Percentiles rank a stretch among this genome's conserved stretches.
Evolutionary conservation across 352 stramenopile genomes (phyloP).

Genomic region (Pythium sukuiense): DNA sequence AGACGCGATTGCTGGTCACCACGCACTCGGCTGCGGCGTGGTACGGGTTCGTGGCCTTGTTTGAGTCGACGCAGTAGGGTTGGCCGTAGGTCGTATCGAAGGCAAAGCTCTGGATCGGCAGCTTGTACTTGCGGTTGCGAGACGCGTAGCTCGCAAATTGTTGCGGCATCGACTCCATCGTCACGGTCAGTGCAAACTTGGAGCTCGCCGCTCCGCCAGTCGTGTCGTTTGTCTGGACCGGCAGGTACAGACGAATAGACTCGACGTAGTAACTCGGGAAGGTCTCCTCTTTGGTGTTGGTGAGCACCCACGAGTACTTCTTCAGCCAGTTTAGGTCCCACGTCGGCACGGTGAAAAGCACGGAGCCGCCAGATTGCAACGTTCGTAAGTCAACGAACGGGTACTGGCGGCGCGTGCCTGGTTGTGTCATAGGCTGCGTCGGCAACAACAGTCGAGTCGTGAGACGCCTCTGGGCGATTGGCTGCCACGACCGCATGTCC

Average conservation of each 20-base stretch:
- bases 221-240: constrained; percentile 4
- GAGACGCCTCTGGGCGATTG: background rate
- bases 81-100: background rate
- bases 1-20: background rate
- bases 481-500: constrained; percentile 11
- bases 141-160: background rate
- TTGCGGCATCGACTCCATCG: constrained; percentile 2
- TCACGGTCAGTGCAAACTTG: constrained; percentile 1
- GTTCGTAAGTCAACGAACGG: constrained; percentile 12
- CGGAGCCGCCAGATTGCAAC: background rate
- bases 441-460: constrained; percentile 6
- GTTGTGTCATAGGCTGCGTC: background rate
- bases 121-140: background rate
- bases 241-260: constrained; percentile 5
- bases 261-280: constrained; percentile 15
- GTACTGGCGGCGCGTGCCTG: background rate
- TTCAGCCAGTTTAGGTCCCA: constrained; percentile 14
- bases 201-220: background rate
- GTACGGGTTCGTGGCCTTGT: constrained; percentile 8
- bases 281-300: background rate
- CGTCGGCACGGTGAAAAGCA: background rate
- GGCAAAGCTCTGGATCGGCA: background rate
- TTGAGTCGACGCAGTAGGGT: background rate
- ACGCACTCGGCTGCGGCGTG: constrained; percentile 1
- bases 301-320: constrained; percentile 1